These are phyloP conservation scores for Echeveria elegans DNA, from an alignment of 164 flowering plant genomes.

Conservation along the genomic window DNA sequence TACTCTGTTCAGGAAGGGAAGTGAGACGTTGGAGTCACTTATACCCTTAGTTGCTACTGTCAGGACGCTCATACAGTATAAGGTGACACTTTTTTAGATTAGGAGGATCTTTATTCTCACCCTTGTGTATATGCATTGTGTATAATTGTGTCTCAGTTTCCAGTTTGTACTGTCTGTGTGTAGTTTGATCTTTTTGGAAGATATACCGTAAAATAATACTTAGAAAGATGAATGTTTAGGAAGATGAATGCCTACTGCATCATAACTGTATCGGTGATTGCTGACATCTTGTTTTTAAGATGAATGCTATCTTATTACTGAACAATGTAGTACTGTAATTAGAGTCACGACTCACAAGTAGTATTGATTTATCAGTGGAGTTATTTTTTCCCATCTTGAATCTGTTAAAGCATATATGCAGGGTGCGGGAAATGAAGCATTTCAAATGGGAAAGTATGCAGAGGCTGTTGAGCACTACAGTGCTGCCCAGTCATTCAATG, in stretches of 20 bases:
- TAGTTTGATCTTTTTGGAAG: not conserved
- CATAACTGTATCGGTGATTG: not conserved
- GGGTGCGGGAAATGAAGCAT: conserved; percentile 87
- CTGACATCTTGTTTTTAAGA: not conserved
- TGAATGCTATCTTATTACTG: not conserved
- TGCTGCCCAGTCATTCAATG: conserved; percentile 64
- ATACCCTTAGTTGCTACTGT: conserved; percentile 24
- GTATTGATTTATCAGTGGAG: not conserved
- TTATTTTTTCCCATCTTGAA: not conserved
- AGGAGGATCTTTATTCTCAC: not conserved
- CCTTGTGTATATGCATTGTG: not conserved
- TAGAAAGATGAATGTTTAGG: too few relatives aligned
- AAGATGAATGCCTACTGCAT: not conserved
- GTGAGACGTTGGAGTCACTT: conserved; percentile 19
- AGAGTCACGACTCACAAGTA: not conserved
- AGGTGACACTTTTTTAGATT: conserved; percentile 16
- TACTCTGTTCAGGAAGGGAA: conserved; percentile 17
- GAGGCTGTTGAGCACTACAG: conserved; percentile 92
- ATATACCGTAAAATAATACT: too few relatives aligned
- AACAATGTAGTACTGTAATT: not conserved
- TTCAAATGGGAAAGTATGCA: conserved; percentile 48
- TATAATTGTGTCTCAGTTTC: not conserved
- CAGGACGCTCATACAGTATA: conserved; percentile 26
- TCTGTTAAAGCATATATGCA: conserved; percentile 18
- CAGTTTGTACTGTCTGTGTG: not conserved